A percentile compares a stretch with the other conserved stretches of the same genome.
These are phyloP conservation scores for Tothia fuscella DNA, from an alignment of 2,329 filamentous ascomycete species.

Conservation along the genomic window DNA sequence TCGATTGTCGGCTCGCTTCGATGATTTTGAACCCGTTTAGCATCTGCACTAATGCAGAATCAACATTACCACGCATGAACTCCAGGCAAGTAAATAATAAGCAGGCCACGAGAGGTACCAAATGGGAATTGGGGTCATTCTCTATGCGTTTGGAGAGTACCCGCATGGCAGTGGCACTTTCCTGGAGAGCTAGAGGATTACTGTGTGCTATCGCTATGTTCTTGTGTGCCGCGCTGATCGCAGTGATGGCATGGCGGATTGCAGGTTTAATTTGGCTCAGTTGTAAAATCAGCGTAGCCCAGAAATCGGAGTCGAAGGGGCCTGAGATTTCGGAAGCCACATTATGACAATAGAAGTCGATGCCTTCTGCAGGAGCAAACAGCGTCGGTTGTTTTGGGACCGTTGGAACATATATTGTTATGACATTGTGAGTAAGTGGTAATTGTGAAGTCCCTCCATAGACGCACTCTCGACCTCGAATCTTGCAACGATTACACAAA, in stretches of 20 bases:
- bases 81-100: constrained; percentile 7
- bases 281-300: constrained; percentile 4
- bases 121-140: constrained; percentile 1
- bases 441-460: background rate
- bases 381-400: background rate
- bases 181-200: background rate
- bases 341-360: constrained; percentile 5
- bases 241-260: background rate
- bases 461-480: constrained; percentile 7
- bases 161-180: background rate
- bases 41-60: constrained; percentile 3
- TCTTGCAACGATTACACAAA: constrained; percentile 3
- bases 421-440: background rate
- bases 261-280: background rate
- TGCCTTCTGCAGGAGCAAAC: background rate
- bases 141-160: background rate
- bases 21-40: constrained; percentile 6
- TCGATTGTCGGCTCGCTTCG: background rate
- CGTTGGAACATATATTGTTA: constrained; percentile 6
- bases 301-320: background rate
- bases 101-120: constrained; percentile 5
- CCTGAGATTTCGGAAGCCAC: background rate
- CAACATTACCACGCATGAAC: background rate
- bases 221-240: background rate
- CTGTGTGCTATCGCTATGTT: background rate